These are phyloP conservation scores for Thymus mandschuricus DNA, from an alignment of 257 asterid species.

Conservation along the genomic window DNA sequence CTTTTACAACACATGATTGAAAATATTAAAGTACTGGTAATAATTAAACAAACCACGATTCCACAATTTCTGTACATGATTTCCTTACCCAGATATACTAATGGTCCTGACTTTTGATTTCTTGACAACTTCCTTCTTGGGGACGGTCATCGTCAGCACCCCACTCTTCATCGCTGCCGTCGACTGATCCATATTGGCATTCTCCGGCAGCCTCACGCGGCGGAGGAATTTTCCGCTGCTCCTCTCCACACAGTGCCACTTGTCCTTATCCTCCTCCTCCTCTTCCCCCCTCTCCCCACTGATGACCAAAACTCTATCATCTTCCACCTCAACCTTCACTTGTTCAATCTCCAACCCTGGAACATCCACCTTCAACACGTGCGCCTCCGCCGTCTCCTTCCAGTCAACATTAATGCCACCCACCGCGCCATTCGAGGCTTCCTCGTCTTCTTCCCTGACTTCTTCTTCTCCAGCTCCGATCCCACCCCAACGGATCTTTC, in stretches of 20 bases:
- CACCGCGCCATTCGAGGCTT: not conserved
- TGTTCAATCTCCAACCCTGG: not conserved
- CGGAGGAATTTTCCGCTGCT: constrained; percentile 35
- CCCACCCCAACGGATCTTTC: not conserved
- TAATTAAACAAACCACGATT: not conserved
- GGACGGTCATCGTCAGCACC: constrained; percentile 29
- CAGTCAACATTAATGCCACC: not conserved
- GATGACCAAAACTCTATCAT: constrained; percentile 7
- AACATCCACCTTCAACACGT: constrained; percentile 14
- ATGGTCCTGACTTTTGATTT: not conserved
- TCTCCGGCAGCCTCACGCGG: constrained; percentile 36
- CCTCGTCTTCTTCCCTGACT: not conserved
- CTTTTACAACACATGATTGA: no score
- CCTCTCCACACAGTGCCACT: constrained; percentile 19
- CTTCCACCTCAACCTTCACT: constrained; percentile 7
- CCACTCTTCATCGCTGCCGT: constrained; percentile 34
- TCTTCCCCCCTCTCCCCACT: constrained; percentile 36
- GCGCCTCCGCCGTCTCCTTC: constrained; percentile 15
- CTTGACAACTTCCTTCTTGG: not conserved
- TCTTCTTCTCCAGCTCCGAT: not conserved
- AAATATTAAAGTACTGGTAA: not conserved
- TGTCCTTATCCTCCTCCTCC: constrained; percentile 33
- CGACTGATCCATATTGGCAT: constrained; percentile 21
- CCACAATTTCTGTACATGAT: not conserved
- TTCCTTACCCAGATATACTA: constrained; percentile 1